Percentiles rank a stretch among this genome's conserved stretches.
These are phyloP conservation scores for Raffaelea albimanens DNA, from an alignment of 2,329 filamentous ascomycete species.

Conservation along the genomic window DNA sequence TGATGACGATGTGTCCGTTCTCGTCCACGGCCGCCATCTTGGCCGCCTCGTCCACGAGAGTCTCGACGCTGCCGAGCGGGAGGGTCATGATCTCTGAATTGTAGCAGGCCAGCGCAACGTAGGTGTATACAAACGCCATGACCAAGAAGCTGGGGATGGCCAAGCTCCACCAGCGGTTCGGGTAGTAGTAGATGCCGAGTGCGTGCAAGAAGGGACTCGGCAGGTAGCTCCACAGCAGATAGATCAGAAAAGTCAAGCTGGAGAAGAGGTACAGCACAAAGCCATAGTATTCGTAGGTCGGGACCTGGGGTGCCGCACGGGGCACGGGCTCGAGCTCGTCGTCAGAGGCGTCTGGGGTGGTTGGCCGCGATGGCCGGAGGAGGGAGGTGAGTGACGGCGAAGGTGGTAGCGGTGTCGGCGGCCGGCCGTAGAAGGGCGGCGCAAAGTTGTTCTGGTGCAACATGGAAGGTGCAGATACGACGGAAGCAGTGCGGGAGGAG, in stretches of 20 bases:
- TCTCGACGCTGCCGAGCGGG: constrained; percentile 70
- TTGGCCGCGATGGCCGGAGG: constrained; percentile 81
- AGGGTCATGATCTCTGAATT: constrained; percentile 85
- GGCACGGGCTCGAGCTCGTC: constrained; percentile 73
- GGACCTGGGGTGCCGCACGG: constrained; percentile 81
- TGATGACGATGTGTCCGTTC: constrained; percentile 8
- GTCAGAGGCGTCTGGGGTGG: constrained; percentile 85
- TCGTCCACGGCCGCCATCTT: constrained; percentile 67
- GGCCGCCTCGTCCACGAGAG: constrained; percentile 82
- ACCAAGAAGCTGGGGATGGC: constrained; percentile 87
- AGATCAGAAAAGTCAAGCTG: constrained; percentile 67
- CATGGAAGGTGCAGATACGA: too few species aligned
- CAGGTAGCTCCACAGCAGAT: constrained; percentile 76
- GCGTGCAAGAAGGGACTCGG: constrained; percentile 87
- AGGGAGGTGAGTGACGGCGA: constrained; percentile 89
- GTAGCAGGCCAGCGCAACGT: constrained; percentile 82
- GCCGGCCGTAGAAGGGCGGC: constrained; percentile 93
- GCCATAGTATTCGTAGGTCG: constrained; percentile 99
- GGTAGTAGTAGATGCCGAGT: constrained; percentile 92
- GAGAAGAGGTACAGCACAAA: constrained; percentile 94
- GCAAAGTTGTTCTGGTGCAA: constrained; percentile 49
- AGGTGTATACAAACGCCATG: constrained; percentile 83
- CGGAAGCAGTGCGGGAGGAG: constrained; percentile 19
- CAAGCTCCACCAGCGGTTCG: constrained; percentile 94
- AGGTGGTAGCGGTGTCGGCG: constrained; percentile 87